Conservation (phyloP, 2,329 filamentous ascomycete species). For the Diaporthe ampelina region DNA sequence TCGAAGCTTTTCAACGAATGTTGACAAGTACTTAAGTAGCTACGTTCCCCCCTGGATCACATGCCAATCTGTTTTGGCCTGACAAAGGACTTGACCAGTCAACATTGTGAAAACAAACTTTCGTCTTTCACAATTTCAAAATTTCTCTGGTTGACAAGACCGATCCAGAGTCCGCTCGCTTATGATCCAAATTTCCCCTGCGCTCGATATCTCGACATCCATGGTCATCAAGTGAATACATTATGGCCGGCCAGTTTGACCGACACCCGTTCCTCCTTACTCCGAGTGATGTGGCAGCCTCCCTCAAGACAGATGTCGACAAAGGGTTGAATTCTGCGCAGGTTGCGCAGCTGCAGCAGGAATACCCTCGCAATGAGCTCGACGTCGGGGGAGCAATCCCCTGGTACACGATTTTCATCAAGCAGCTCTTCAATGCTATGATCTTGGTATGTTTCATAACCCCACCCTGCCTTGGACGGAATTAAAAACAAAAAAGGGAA, state of each 20-base stretch:
- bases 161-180: slow-evolving; percentile 10
- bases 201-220: slow-evolving; percentile 5
- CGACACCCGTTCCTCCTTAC: slow-evolving; percentile 73
- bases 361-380: slow-evolving; percentile 78
- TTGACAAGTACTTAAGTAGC: slow-evolving; percentile 36
- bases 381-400: slow-evolving; percentile 77
- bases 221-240: slow-evolving; percentile 39
- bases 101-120: not conserved
- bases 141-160: not conserved
- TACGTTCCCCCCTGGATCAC: slow-evolving; percentile 31
- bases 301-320: slow-evolving; percentile 74
- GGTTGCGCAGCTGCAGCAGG: slow-evolving; percentile 69
- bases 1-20: slow-evolving; percentile 5
- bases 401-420: slow-evolving; percentile 79
- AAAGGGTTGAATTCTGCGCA: slow-evolving; percentile 74
- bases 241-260: slow-evolving; percentile 62
- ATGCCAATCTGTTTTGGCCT: not conserved
- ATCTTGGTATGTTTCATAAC: slow-evolving; percentile 68
- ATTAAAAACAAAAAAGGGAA: not conserved
- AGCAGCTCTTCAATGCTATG: slow-evolving; percentile 84
- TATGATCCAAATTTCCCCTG: not conserved
- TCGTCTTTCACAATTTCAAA: not conserved
- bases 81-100: slow-evolving; percentile 12
- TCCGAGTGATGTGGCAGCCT: slow-evolving; percentile 72
- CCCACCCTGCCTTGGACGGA: not conserved